Percentiles rank a stretch among this genome's conserved stretches.
These are phyloP conservation scores for Sporisorium iseilematis-ciliati DNA, from an alignment of 1,284 basidiomycete species.

Conservation along the genomic window DNA sequence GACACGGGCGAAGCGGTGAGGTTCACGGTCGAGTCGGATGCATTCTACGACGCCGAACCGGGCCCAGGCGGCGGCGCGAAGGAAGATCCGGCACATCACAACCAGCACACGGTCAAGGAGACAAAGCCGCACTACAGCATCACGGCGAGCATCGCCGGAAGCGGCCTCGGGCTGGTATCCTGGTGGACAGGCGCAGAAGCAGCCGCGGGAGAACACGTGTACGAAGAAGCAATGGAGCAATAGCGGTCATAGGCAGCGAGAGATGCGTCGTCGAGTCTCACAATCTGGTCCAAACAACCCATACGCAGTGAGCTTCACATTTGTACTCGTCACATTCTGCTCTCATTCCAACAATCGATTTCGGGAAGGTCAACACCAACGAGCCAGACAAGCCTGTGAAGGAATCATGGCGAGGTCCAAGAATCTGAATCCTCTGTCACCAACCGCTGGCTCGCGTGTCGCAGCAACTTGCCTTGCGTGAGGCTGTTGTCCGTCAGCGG, in stretches of 20 bases:
- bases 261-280: slow-evolving; percentile 9
- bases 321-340: neutral
- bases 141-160: slow-evolving; percentile 80
- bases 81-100: slow-evolving; percentile 26
- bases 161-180: slow-evolving; percentile 79
- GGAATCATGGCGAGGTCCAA: too few relatives aligned
- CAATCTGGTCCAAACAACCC: slow-evolving; percentile 14
- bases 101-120: slow-evolving; percentile 38
- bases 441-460: too few relatives aligned
- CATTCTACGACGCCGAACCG: slow-evolving; percentile 91
- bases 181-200: slow-evolving; percentile 73
- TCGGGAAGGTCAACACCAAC: too few relatives aligned
- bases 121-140: slow-evolving; percentile 48
- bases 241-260: too few relatives aligned
- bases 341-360: too few relatives aligned
- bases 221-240: too few relatives aligned
- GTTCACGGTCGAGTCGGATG: slow-evolving; percentile 85
- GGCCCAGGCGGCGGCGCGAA: slow-evolving; percentile 74
- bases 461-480: too few relatives aligned
- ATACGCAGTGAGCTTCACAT: slow-evolving; percentile 25
- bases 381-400: too few relatives aligned
- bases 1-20: slow-evolving; percentile 86
- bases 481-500: too few relatives aligned
- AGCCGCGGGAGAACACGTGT: slow-evolving; percentile 40
- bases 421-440: too few relatives aligned